Percentiles rank a stretch among this genome's conserved stretches.
Conservation (phyloP, 23 red algal species). For the Gracilaria domingensis region DNA sequence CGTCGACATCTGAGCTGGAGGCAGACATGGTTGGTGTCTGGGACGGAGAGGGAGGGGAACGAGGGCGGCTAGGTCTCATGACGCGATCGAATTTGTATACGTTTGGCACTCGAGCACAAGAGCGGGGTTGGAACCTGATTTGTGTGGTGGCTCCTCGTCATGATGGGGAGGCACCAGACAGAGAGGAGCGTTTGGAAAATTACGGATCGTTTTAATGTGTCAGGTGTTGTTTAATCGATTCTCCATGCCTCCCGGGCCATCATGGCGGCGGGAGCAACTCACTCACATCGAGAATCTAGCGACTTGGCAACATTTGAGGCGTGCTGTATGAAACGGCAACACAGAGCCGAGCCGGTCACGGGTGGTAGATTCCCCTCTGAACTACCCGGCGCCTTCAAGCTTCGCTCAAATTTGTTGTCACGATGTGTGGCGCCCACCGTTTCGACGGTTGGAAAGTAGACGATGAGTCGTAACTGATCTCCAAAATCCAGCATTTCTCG, state of each 20-base stretch:
- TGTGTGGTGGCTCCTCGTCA: conserved; percentile 7
- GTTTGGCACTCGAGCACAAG: neutral
- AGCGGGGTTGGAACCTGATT: neutral
- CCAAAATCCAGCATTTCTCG: neutral
- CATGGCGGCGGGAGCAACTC: neutral
- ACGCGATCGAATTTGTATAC: neutral
- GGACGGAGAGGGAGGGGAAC: conserved; percentile 29
- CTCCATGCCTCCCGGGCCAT: neutral
- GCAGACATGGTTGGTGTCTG: conserved; percentile 2
- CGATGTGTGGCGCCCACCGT: neutral
- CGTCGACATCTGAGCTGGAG: conserved; percentile 44
- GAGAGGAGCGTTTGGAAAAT: neutral
- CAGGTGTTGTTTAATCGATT: neutral
- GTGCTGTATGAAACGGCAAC: neutral
- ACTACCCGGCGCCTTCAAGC: neutral
- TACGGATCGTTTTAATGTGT: conserved; percentile 21
- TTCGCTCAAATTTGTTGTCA: neutral
- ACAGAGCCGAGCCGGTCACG: neutral
- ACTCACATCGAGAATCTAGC: neutral
- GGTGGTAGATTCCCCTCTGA: too few relatives aligned
- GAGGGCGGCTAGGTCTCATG: conserved; percentile 11
- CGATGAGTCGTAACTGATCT: neutral
- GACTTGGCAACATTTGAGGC: neutral
- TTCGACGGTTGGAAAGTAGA: neutral
- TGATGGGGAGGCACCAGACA: neutral